Evolutionary conservation across 257 asterid genomes (phyloP).

Genomic region (Coffea canephora): DNA sequence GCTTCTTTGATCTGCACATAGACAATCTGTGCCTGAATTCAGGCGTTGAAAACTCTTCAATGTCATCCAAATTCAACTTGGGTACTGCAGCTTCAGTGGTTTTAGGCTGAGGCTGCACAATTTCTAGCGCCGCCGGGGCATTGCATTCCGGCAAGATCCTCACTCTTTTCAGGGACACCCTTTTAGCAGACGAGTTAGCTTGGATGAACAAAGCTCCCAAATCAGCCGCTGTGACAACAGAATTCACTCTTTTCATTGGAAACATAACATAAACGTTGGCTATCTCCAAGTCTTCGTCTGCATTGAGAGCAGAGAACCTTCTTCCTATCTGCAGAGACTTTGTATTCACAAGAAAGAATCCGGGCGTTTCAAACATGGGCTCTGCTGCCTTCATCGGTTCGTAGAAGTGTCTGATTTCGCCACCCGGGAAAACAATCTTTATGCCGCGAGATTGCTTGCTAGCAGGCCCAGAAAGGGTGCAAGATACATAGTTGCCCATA

Average conservation of each 20-base stretch:
- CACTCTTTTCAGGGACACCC: slow-evolving; percentile 33
- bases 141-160: slow-evolving; percentile 58
- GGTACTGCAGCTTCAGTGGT: slow-evolving; percentile 14
- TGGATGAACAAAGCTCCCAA: slow-evolving; percentile 59
- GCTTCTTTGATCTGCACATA: slow-evolving; percentile 76
- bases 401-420: slow-evolving; percentile 40
- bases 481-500: slow-evolving; percentile 62
- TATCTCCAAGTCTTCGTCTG: slow-evolving; percentile 82
- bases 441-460: slow-evolving; percentile 38
- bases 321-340: slow-evolving; percentile 63
- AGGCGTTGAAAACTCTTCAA: slow-evolving; percentile 51
- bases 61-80: slow-evolving; percentile 59
- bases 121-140: slow-evolving; percentile 16
- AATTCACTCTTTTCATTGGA: slow-evolving; percentile 65
- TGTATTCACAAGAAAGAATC: slow-evolving; percentile 53
- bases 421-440: slow-evolving; percentile 53
- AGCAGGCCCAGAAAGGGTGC: slow-evolving; percentile 39
- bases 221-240: slow-evolving; percentile 64
- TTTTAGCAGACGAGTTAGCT: slow-evolving; percentile 56
- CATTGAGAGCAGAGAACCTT: slow-evolving; percentile 64
- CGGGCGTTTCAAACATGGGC: slow-evolving; percentile 60
- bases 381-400: slow-evolving; percentile 60
- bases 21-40: slow-evolving; percentile 58
- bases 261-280: slow-evolving; percentile 62
- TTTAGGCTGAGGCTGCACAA: not conserved